Evolutionary conservation across 257 asterid genomes (phyloP).

Genomic region (Solanum sejunctum): DNA sequence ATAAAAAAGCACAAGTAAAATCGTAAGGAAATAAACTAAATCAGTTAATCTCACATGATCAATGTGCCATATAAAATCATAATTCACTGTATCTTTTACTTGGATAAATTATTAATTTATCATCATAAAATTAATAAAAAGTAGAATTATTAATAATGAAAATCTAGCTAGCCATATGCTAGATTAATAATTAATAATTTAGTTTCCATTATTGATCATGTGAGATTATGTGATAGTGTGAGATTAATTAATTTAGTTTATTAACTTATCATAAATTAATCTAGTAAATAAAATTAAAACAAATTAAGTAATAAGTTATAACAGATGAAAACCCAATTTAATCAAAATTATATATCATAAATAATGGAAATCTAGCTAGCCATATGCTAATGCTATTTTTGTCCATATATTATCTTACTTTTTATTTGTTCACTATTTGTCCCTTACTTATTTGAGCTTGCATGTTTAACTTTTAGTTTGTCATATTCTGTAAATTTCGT

Average conservation of each 20-base stretch:
- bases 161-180: too few species aligned
- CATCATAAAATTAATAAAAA: too few species aligned
- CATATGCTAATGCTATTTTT: background rate
- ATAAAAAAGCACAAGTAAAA: background rate
- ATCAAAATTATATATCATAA: too few species aligned
- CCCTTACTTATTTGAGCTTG: background rate
- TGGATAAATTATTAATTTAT: background rate
- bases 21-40: background rate
- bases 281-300: too few species aligned
- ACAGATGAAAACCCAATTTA: fast-evolving
- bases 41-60: background rate
- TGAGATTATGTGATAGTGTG: too few species aligned
- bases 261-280: too few species aligned
- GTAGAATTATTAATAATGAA: too few species aligned
- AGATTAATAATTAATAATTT: too few species aligned
- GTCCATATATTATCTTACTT: background rate
- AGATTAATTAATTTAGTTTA: too few species aligned
- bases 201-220: too few species aligned
- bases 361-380: too few species aligned
- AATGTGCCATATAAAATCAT: background rate
- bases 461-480: background rate
- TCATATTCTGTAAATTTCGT: background rate
- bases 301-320: too few species aligned
- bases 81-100: background rate
- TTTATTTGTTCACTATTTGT: background rate